Percentiles rank a stretch among this genome's conserved stretches.
Conservation (phyloP, 345 rosid genomes). For the Luvunga scandens region DNA sequence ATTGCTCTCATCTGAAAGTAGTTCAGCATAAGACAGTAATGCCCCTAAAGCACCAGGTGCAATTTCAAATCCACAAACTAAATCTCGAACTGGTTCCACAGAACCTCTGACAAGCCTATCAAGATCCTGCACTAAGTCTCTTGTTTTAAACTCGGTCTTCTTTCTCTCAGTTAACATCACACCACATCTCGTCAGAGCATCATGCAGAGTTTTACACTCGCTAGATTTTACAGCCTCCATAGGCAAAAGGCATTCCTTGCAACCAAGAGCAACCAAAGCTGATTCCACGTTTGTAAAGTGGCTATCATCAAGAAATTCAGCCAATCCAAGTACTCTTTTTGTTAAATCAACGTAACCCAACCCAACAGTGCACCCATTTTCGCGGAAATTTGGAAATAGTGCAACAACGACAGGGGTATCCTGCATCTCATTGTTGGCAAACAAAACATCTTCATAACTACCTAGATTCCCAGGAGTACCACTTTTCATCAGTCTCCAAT, state of each 20-base stretch:
- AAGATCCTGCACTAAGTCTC: slow-evolving; percentile 90
- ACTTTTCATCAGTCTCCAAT: slow-evolving; percentile 78
- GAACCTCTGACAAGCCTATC: slow-evolving; percentile 84
- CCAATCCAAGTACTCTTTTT: slow-evolving; percentile 69
- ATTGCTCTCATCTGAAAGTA: slow-evolving; percentile 79
- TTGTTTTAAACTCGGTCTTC: slow-evolving; percentile 75
- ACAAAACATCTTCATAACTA: slow-evolving; percentile 91
- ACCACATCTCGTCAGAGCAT: slow-evolving; percentile 65
- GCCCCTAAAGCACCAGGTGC: slow-evolving; percentile 90
- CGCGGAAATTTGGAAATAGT: slow-evolving; percentile 58
- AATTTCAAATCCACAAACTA: slow-evolving; percentile 75
- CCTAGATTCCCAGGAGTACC: slow-evolving; percentile 96
- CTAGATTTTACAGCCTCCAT: slow-evolving; percentile 55
- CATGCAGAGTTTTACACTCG: slow-evolving; percentile 55
- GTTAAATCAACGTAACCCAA: slow-evolving; percentile 84
- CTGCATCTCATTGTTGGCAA: slow-evolving; percentile 94
- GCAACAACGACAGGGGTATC: slow-evolving; percentile 85
- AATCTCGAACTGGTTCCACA: slow-evolving; percentile 78
- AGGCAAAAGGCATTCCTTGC: slow-evolving; percentile 95
- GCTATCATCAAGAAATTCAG: slow-evolving; percentile 94
- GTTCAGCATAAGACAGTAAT: slow-evolving; percentile 71
- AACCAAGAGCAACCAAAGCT: slow-evolving; percentile 84
- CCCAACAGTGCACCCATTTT: slow-evolving; percentile 69
- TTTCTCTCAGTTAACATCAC: slow-evolving; percentile 92
- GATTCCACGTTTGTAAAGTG: slow-evolving; percentile 93